Percentiles rank a stretch among this genome's conserved stretches.
phyloP scores from a whole-genome alignment of 2,329 filamentous ascomycete genomes.

The Plectosphaerella sp. region DNA sequence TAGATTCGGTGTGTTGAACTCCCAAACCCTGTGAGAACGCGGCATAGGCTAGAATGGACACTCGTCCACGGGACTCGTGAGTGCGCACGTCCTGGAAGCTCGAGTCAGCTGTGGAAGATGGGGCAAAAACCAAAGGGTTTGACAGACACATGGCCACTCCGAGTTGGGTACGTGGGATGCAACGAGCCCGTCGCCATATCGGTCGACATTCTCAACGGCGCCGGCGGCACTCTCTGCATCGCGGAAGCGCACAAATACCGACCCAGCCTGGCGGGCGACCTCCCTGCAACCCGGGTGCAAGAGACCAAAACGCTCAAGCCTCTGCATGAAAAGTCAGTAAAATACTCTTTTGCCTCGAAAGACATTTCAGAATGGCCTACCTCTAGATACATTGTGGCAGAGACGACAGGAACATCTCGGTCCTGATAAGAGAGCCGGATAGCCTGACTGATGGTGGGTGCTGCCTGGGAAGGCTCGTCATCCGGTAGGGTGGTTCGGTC shows the following conservation, averaged over 20 bases:
- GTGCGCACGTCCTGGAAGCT: background rate
- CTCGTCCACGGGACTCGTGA: background rate
- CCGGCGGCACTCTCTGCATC: slow-evolving; percentile 57
- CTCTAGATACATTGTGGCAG: slow-evolving; percentile 38
- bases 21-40: background rate
- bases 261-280: slow-evolving; percentile 26
- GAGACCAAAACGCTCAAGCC: slow-evolving; percentile 19
- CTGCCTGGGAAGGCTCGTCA: too few relatives aligned
- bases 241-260: slow-evolving; percentile 50
- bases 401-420: slow-evolving; percentile 17
- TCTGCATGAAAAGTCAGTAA: slow-evolving; percentile 4
- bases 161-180: slow-evolving; percentile 37
- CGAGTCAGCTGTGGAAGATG: background rate
- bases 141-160: slow-evolving; percentile 36
- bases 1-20: slow-evolving; percentile 1
- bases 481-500: too few relatives aligned
- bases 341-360: background rate
- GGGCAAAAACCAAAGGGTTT: too few relatives aligned
- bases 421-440: slow-evolving; percentile 4
- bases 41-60: slow-evolving; percentile 5
- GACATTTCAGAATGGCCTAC: slow-evolving; percentile 26
- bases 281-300: slow-evolving; percentile 31
- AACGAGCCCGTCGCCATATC: slow-evolving; percentile 41
- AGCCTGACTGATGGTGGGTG: background rate
- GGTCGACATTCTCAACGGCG: slow-evolving; percentile 39